Percentiles rank a stretch among this genome's conserved stretches.
phyloP scores from a whole-genome alignment of 2,329 filamentous ascomycete species.

The Stachybotrys chlorohalonatus region DNA sequence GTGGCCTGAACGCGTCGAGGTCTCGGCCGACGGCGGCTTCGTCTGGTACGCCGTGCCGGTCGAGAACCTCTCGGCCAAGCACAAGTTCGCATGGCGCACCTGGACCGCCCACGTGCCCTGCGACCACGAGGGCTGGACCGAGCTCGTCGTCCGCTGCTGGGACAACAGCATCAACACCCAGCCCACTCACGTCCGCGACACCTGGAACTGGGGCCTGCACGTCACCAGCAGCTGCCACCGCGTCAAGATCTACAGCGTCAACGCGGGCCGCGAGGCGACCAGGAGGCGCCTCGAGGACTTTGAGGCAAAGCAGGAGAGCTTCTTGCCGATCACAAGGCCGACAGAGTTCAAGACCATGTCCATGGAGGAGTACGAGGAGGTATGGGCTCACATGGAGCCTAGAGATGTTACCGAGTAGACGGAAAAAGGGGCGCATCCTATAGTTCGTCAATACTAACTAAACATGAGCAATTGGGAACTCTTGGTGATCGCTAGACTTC shows the following conservation, averaged over 20 bases:
- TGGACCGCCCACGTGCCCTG: conserved; percentile 57
- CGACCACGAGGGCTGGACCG: conserved; percentile 52
- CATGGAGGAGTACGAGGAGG: conserved; percentile 1
- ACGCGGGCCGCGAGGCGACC: conserved; percentile 38
- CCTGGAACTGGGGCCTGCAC: conserved; percentile 59
- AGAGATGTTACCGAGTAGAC: neutral
- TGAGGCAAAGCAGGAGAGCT: conserved; percentile 34
- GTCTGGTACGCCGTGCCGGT: conserved; percentile 55
- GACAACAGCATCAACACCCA: conserved; percentile 55
- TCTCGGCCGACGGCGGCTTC: conserved; percentile 53
- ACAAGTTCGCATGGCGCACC: conserved; percentile 53
- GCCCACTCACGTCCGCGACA: conserved; percentile 41
- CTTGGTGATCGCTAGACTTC: too few species aligned
- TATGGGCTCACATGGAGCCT: neutral
- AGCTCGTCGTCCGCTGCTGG: conserved; percentile 50
- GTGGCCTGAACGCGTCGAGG: conserved; percentile 55
- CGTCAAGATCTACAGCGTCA: conserved; percentile 54
- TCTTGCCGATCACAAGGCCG: conserved; percentile 46
- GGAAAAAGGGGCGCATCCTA: neutral
- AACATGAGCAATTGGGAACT: too few species aligned
- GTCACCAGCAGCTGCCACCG: conserved; percentile 55
- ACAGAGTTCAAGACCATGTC: conserved; percentile 1
- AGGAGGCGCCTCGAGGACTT: conserved; percentile 40
- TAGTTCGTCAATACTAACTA: too few species aligned
- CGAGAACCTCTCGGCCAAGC: conserved; percentile 52